These are phyloP conservation scores for Akanthomyces lecanii DNA, from an alignment of 2,329 filamentous ascomycete genomes.

Conservation along the genomic window DNA sequence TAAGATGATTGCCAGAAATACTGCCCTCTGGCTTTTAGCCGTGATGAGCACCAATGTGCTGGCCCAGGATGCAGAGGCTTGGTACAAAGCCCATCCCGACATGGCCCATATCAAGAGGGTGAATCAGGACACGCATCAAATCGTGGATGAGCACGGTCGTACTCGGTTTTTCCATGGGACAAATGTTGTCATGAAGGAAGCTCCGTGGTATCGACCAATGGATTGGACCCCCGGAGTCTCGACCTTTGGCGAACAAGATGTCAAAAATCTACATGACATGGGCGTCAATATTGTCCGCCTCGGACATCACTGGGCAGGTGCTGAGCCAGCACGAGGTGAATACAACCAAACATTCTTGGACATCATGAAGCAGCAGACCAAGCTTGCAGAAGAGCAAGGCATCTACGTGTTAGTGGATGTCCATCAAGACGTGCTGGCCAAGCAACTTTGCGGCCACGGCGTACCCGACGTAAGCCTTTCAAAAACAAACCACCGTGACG, in stretches of 20 bases:
- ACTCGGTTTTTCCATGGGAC: conserved; percentile 22
- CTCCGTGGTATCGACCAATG: conserved; percentile 20
- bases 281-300: conserved; percentile 21
- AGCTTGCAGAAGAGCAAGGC: conserved; percentile 21
- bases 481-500: not conserved
- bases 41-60: not conserved
- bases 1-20: not conserved
- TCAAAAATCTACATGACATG: conserved; percentile 19
- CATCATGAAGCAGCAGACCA: conserved; percentile 20
- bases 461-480: conserved; percentile 19
- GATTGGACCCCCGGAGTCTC: conserved; percentile 20
- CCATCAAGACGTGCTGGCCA: conserved; percentile 20
- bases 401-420: conserved; percentile 22
- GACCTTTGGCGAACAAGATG: conserved; percentile 21
- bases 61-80: conserved; percentile 17
- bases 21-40: conserved; percentile 1
- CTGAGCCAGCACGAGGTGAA: conserved; percentile 19
- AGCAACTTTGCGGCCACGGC: conserved; percentile 21
- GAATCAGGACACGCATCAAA: conserved; percentile 21
- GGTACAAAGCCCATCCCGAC: conserved; percentile 20
- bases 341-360: conserved; percentile 22
- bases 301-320: conserved; percentile 21
- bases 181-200: conserved; percentile 22
- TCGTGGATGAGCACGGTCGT: conserved; percentile 20
- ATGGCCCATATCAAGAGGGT: conserved; percentile 19